Conservation (phyloP, 1,284 basidiomycete genomes). For the Xerocomus amazonicus region DNA sequence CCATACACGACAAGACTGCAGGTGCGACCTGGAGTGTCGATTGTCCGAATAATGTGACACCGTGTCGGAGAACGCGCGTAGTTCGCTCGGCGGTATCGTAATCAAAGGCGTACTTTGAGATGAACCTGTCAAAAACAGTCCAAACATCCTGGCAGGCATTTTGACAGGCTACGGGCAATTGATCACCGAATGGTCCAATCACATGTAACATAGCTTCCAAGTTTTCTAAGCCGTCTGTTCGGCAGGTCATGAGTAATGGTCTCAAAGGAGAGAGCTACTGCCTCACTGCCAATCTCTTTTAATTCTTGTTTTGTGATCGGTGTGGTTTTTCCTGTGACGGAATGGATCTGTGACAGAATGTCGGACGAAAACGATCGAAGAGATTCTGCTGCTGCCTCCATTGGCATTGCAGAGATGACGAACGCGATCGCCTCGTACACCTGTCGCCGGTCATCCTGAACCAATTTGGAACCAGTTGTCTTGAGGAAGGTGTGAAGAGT, state of each 20-base stretch:
- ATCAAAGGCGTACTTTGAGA: conserved; percentile 76
- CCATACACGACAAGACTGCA: conserved; percentile 73
- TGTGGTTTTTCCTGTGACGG: conserved; percentile 47
- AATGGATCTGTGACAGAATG: conserved; percentile 69
- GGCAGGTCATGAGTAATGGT: conserved; percentile 1
- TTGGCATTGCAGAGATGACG: conserved; percentile 91
- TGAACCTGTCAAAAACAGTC: conserved; percentile 77
- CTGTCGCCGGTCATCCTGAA: conserved; percentile 85
- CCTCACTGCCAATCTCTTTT: conserved; percentile 60
- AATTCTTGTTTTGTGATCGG: conserved; percentile 62
- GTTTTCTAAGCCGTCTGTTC: conserved; percentile 79
- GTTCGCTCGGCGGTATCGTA: conserved; percentile 82
- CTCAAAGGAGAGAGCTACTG: not conserved
- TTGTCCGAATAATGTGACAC: conserved; percentile 77
- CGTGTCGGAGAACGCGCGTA: conserved; percentile 84
- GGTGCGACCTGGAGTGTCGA: conserved; percentile 68
- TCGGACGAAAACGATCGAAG: conserved; percentile 82
- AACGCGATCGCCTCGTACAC: conserved; percentile 95
- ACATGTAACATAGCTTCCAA: conserved; percentile 85
- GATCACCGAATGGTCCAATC: conserved; percentile 76
- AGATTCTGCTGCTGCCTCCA: conserved; percentile 79
- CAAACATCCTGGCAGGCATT: conserved; percentile 81
- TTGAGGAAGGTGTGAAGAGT: conserved; percentile 89
- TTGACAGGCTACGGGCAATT: conserved; percentile 77
- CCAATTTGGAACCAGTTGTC: conserved; percentile 72